Evolutionary conservation across 768 basidiomycete species (phyloP), one percentile per base, ranked within the genome.

Genomic region (Royoungia palumana): DNA sequence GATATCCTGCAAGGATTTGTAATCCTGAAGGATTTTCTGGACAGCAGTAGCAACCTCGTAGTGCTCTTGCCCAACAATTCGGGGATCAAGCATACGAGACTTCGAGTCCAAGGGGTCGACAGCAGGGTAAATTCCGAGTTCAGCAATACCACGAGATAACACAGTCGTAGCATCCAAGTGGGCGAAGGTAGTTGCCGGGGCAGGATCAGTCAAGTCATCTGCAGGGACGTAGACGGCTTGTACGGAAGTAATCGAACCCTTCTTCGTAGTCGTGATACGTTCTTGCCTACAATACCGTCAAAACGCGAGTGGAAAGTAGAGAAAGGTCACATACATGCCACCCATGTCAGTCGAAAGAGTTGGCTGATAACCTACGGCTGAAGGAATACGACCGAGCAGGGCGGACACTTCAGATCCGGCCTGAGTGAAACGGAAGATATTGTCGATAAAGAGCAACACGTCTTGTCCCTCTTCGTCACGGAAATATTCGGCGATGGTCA

Each of bases 391-490:
- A 81, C 96, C 96, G 60, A 98, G 89, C 63, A 99, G 75, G 57
- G 96, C 96, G 76, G 96, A 99, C 80, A 98, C 96, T 72, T 98
- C 96, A 57, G 96, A 99, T 86, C 96, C 96, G 66, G 96, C 96
- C 74, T 98, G 96, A 62, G 96, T 99, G 90, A 99, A 99, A 70
- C 96, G 94, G 96, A 99, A 99, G 76, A 99, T 99, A 85, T 99
- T 99, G 89, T 99, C 96, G 70, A 99, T 99, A 83, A 99, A 99
- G 68, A 99, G 86, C 70, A 99, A 82, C 80, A 99, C 96, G 72
- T 99, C 96, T 74, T 99, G 96, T 57, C 96, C 96, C 77, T 99
- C 95, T 78, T 98, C 95, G 65, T 99, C 96, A 85, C 96, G 94
- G 96, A 99, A 99, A 79, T 98, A 99, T 76, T 99, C 96, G 58